Evolutionary conservation across 495 filamentous ascomycete species (phyloP).

Genomic region (Penicillium arizonense): DNA sequence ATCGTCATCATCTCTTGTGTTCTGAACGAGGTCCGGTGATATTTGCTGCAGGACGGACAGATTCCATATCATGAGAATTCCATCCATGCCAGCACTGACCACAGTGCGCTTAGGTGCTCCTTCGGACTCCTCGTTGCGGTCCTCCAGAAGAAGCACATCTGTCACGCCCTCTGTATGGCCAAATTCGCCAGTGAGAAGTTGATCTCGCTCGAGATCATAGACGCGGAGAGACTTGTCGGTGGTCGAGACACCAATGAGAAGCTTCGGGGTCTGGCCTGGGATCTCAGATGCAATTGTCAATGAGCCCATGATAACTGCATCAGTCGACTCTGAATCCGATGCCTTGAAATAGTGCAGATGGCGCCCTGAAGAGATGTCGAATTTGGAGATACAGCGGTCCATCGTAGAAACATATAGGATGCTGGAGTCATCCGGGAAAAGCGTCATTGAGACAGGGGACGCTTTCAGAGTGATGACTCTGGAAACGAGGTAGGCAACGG

Average conservation of each 20-base stretch:
- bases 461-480: slow-evolving; percentile 78
- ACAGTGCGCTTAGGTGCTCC: slow-evolving; percentile 47
- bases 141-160: slow-evolving; percentile 70
- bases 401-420: slow-evolving; percentile 73
- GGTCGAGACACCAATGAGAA: slow-evolving; percentile 81
- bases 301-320: slow-evolving; percentile 79
- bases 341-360: slow-evolving; percentile 73
- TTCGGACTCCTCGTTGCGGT: slow-evolving; percentile 34
- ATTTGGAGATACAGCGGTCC: slow-evolving; percentile 77
- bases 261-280: slow-evolving; percentile 39
- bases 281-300: slow-evolving; percentile 54
- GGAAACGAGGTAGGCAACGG: slow-evolving; percentile 71
- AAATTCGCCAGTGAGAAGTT: slow-evolving; percentile 82
- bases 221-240: slow-evolving; percentile 93
- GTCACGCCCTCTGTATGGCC: slow-evolving; percentile 92
- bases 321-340: slow-evolving; percentile 70
- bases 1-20: slow-evolving; percentile 33
- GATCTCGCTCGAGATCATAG: slow-evolving; percentile 75
- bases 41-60: slow-evolving; percentile 47
- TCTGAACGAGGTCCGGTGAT: slow-evolving; percentile 27
- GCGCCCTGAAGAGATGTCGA: slow-evolving; percentile 70
- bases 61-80: slow-evolving; percentile 83
- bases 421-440: slow-evolving; percentile 57
- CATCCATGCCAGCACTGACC: slow-evolving; percentile 77
- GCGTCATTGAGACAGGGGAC: slow-evolving; percentile 79